Base-by-base conservation (phyloP, 176 grass and related monocot genomes). In the Poa annua region DNA sequence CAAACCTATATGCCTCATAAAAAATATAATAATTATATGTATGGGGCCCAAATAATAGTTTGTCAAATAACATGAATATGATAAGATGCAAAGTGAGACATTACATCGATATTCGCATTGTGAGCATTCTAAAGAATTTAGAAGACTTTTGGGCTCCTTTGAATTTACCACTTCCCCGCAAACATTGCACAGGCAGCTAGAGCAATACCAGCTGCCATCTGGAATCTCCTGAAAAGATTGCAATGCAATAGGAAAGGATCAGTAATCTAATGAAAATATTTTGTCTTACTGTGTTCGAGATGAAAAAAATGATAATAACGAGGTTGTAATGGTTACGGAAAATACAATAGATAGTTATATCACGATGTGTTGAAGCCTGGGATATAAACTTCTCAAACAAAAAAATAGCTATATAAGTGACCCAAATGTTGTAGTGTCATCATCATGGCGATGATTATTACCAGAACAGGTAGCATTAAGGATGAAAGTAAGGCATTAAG, bases 161-260 rank as follows among this genome's bases (percentile, higher is more conserved):
- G 85, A 85, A 77, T 86, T 84, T 45, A 88, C 50, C 45, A 92
- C 87, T 73, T 91, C 70, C 21, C 92, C 88, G 51, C 96, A 98
- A 78, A 88, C 76, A 69, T 85, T 64, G 16, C 96, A 98, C 66
- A 85, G 83, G 83, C 96, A 98, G 57, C 72, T 89, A 75, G 85
- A 90, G 59, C 96, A 98, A 88, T 98, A 98, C 96, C 96, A 98
- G 67, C 67, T 91, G 36, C 85, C 96, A 83, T 95, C 96, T 64
- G 92, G 92, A 89, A 98, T 78, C 24, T 95, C 92, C 92, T 95
- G 90, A 80, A 70, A 83, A 73, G 35, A 51, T 81, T 49, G 75
- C 25, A 83, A 81, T 26, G 33, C 53, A 66, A 41, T 60, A 48
- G 9, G 11, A 72, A 49, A 3, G 17, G 38, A 66, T 85, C 26